A percentile compares a stretch with the other conserved stretches of the same genome.
These are phyloP conservation scores for Colletotrichum zoysiae DNA, from an alignment of 2,329 filamentous ascomycete genomes.

Conservation along the genomic window DNA sequence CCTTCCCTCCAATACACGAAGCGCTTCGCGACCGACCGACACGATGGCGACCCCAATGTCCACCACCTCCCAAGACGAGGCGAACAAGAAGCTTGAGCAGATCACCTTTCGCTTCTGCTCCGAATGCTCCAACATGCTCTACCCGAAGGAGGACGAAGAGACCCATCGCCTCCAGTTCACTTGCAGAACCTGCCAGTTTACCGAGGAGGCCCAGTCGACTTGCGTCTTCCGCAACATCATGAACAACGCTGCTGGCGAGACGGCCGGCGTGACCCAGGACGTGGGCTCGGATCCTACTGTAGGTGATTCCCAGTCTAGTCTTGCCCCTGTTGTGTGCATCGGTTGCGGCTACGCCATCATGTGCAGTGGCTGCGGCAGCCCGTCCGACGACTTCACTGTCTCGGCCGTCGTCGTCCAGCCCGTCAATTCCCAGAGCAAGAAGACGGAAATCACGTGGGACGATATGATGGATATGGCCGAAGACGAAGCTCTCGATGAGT, in stretches of 20 bases:
- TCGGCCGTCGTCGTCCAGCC: conserved; percentile 10
- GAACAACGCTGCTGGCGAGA: conserved; percentile 91
- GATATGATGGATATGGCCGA: conserved; percentile 44
- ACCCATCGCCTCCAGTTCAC: conserved; percentile 91
- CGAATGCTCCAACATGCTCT: conserved; percentile 98
- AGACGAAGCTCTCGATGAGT: conserved; percentile 53
- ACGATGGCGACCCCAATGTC: conserved; percentile 71
- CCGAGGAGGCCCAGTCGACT: conserved; percentile 85
- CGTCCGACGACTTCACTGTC: conserved; percentile 41
- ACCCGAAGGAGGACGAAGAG: conserved; percentile 92
- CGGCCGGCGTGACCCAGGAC: conserved; percentile 96
- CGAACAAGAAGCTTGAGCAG: conserved; percentile 74
- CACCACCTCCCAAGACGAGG: conserved; percentile 58
- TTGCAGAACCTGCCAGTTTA: conserved; percentile 95
- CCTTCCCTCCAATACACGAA: neutral
- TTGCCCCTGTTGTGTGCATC: conserved; percentile 56
- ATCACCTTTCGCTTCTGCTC: conserved; percentile 98
- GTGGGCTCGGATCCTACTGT: conserved; percentile 98
- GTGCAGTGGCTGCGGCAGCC: conserved; percentile 56
- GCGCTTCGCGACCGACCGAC: conserved; percentile 1
- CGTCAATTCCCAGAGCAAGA: conserved; percentile 19
- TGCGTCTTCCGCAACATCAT: conserved; percentile 97
- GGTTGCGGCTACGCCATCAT: conserved; percentile 60
- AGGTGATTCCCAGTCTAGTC: conserved; percentile 68
- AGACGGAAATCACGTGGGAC: conserved; percentile 34